Conservation (phyloP, 768 basidiomycete species). For the Amanita brunnescens region DNA sequence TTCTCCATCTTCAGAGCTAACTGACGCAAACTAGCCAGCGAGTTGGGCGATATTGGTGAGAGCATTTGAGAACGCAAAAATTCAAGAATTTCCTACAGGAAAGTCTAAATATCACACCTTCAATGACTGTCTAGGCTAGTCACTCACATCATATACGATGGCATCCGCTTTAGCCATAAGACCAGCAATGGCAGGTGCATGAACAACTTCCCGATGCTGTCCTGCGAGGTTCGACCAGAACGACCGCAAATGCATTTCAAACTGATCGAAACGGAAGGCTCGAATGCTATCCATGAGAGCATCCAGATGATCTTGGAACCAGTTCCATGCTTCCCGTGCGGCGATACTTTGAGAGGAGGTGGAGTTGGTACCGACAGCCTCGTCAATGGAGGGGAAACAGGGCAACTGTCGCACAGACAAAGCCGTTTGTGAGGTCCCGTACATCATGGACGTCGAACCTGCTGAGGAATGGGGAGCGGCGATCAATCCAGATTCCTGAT, state of each 20-base stretch:
- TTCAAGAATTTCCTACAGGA: constrained; percentile 68
- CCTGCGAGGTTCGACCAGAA: constrained; percentile 77
- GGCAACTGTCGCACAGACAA: constrained; percentile 68
- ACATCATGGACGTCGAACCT: constrained; percentile 34
- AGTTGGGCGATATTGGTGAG: constrained; percentile 58
- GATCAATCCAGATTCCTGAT: constrained; percentile 45
- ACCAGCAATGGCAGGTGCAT: constrained; percentile 81
- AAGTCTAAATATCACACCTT: background rate
- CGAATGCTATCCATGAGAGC: constrained; percentile 70
- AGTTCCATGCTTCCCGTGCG: constrained; percentile 82
- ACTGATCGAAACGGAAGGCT: constrained; percentile 79
- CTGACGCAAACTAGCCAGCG: constrained; percentile 65
- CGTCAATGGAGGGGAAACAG: constrained; percentile 80
- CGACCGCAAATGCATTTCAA: constrained; percentile 76
- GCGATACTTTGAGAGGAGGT: constrained; percentile 71
- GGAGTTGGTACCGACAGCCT: constrained; percentile 68
- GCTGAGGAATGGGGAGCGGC: constrained; percentile 42
- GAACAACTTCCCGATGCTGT: constrained; percentile 78
- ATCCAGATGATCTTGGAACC: constrained; percentile 90
- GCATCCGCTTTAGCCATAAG: constrained; percentile 88
- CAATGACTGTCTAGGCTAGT: too few relatives aligned
- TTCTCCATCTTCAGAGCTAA: constrained; percentile 91
- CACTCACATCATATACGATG: constrained; percentile 83
- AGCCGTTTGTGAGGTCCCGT: constrained; percentile 41
- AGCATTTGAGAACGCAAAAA: constrained; percentile 79